These are phyloP conservation scores for Umbelopsis isabellina DNA, from an alignment of 192 early-diverging fungal genomes.

Conservation along the genomic window DNA sequence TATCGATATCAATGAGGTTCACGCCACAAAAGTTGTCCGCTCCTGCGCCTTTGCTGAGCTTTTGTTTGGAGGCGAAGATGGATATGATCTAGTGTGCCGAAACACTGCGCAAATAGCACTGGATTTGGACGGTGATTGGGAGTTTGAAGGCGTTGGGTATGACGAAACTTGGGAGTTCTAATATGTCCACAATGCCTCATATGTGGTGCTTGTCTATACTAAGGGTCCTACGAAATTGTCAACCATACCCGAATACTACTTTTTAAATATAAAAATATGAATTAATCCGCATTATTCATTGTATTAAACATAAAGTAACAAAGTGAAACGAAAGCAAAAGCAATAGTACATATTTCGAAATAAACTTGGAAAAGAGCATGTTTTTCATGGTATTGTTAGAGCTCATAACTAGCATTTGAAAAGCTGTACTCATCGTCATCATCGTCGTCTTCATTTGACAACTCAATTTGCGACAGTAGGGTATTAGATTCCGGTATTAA, in stretches of 20 bases:
- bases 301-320: background rate
- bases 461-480: slow-evolving; percentile 1
- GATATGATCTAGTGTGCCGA: slow-evolving; percentile 23
- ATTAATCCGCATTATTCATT: background rate
- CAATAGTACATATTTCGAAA: background rate
- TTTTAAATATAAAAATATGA: no score
- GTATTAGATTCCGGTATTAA: slow-evolving; percentile 25
- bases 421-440: slow-evolving; percentile 36
- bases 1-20: slow-evolving; percentile 52
- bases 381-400: slow-evolving; percentile 25
- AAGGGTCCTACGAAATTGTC: no score
- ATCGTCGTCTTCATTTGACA: slow-evolving; percentile 7
- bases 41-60: slow-evolving; percentile 53
- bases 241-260: no score
- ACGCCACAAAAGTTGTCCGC: slow-evolving; percentile 58
- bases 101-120: slow-evolving; percentile 38
- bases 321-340: background rate
- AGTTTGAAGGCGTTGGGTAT: slow-evolving; percentile 38
- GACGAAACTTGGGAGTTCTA: slow-evolving; percentile 28
- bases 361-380: background rate
- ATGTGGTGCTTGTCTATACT: no score
- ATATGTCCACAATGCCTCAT: background rate
- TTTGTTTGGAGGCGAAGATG: slow-evolving; percentile 34
- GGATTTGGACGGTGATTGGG: slow-evolving; percentile 40
- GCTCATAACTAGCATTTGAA: slow-evolving; percentile 40